phyloP scores from a whole-genome alignment of 2,329 filamentous ascomycete species.

The Fusarium papillatum region DNA sequence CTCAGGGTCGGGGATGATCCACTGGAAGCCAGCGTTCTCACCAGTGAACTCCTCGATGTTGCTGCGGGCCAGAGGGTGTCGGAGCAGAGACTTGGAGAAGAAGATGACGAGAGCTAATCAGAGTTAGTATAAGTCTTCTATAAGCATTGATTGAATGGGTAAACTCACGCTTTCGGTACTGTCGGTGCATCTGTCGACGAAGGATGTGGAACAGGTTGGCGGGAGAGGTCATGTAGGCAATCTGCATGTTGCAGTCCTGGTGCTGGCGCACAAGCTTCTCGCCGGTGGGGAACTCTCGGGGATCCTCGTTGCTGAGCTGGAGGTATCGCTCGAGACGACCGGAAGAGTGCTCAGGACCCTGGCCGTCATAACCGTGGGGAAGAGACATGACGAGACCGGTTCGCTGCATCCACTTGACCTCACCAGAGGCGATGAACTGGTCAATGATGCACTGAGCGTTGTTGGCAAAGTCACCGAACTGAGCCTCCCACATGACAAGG shows the following conservation, averaged over 20 bases:
- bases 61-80: constrained; percentile 93
- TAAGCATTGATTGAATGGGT: neutral
- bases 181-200: constrained; percentile 97
- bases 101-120: constrained; percentile 85
- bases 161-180: constrained; percentile 96
- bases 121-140: constrained; percentile 30
- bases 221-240: constrained; percentile 96
- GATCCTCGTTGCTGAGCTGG: constrained; percentile 97
- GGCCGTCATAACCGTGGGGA: constrained; percentile 97
- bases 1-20: constrained; percentile 93
- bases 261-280: constrained; percentile 97
- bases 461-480: constrained; percentile 99
- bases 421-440: constrained; percentile 97
- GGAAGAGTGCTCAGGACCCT: constrained; percentile 98
- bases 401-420: constrained; percentile 99
- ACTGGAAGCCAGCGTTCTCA: constrained; percentile 89
- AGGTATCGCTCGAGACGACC: constrained; percentile 97
- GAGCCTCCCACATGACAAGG: constrained; percentile 99
- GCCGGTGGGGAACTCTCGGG: constrained; percentile 87
- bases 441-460: constrained; percentile 99
- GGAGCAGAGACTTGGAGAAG: constrained; percentile 97
- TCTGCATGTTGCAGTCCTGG: constrained; percentile 99
- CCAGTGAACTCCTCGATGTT: constrained; percentile 91
- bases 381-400: constrained; percentile 96
- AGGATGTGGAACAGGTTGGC: constrained; percentile 97